Evolutionary conservation across 441 rosid genomes (phyloP).

Genomic region (California macrophylla): DNA sequence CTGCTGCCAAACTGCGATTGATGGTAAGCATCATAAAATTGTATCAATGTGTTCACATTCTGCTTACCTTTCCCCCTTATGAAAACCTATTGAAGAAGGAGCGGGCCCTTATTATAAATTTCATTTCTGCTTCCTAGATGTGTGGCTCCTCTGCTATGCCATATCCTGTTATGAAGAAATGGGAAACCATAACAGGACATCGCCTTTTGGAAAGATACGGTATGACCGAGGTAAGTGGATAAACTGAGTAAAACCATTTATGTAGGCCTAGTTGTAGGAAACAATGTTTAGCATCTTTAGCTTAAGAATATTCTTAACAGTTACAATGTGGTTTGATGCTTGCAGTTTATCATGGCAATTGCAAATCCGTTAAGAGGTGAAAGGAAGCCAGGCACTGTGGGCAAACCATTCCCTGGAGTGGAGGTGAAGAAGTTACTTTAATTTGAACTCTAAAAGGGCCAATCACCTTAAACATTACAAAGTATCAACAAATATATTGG

Average conservation of each 20-base stretch:
- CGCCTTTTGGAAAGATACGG: slow-evolving; percentile 95
- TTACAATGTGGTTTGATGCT: slow-evolving; percentile 13
- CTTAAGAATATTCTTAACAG: slow-evolving; percentile 7
- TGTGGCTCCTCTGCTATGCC: slow-evolving; percentile 97
- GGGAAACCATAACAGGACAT: slow-evolving; percentile 93
- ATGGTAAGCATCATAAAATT: slow-evolving; percentile 40
- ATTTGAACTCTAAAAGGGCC: slow-evolving; percentile 9
- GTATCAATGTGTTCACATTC: not conserved
- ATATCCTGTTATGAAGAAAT: slow-evolving; percentile 76
- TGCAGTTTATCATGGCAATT: slow-evolving; percentile 87
- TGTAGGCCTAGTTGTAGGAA: slow-evolving; percentile 4
- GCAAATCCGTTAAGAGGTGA: slow-evolving; percentile 71
- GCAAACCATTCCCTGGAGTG: slow-evolving; percentile 90
- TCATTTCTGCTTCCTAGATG: slow-evolving; percentile 43
- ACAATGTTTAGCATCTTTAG: not conserved
- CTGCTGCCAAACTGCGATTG: slow-evolving; percentile 70
- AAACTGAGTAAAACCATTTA: slow-evolving; percentile 8
- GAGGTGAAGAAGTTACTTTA: slow-evolving; percentile 42
- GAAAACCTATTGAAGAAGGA: slow-evolving; percentile 11
- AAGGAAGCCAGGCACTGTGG: slow-evolving; percentile 88
- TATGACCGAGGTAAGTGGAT: slow-evolving; percentile 73
- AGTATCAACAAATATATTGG: not conserved
- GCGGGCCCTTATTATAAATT: slow-evolving; percentile 1
- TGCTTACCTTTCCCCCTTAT: not conserved
- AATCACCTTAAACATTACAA: slow-evolving; percentile 1